These are phyloP conservation scores for Lepidium sativum DNA, from an alignment of 345 rosid species.

Conservation along the genomic window DNA sequence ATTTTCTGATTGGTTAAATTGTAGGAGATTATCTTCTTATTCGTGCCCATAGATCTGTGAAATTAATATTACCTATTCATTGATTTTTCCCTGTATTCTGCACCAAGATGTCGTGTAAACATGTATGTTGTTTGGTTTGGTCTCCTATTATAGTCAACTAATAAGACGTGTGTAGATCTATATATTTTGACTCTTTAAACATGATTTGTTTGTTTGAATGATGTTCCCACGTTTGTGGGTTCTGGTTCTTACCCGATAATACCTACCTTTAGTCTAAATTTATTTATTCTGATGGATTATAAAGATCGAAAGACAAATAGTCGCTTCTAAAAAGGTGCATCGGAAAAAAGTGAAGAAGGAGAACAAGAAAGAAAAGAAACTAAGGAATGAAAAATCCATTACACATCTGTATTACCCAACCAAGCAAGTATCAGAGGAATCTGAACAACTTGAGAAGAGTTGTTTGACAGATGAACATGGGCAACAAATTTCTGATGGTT, in stretches of 20 bases:
- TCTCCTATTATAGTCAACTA: neutral
- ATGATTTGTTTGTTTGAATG: neutral
- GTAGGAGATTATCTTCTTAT: neutral
- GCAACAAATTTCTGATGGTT: constrained; percentile 14
- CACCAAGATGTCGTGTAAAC: neutral
- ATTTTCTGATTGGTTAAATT: neutral
- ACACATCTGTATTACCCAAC: neutral
- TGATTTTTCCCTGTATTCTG: no score
- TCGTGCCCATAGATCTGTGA: neutral
- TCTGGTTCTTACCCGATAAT: constrained; percentile 1
- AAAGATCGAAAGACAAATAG: constrained; percentile 21
- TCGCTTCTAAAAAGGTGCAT: neutral
- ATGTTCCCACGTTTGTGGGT: constrained; percentile 10
- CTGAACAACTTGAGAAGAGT: constrained; percentile 18
- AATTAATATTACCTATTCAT: neutral
- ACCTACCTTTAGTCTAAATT: constrained; percentile 24
- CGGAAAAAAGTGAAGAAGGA: constrained; percentile 30
- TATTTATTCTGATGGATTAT: constrained; percentile 28
- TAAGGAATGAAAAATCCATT: constrained; percentile 3
- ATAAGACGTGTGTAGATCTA: constrained; percentile 6
- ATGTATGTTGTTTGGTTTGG: neutral
- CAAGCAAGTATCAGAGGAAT: constrained; percentile 20
- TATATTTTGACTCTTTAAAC: neutral
- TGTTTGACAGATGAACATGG: constrained; percentile 21
- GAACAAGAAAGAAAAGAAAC: constrained; percentile 7